These are phyloP conservation scores for Phialophora tarda DNA, from an alignment of 2,329 filamentous ascomycete species.

Conservation along the genomic window DNA sequence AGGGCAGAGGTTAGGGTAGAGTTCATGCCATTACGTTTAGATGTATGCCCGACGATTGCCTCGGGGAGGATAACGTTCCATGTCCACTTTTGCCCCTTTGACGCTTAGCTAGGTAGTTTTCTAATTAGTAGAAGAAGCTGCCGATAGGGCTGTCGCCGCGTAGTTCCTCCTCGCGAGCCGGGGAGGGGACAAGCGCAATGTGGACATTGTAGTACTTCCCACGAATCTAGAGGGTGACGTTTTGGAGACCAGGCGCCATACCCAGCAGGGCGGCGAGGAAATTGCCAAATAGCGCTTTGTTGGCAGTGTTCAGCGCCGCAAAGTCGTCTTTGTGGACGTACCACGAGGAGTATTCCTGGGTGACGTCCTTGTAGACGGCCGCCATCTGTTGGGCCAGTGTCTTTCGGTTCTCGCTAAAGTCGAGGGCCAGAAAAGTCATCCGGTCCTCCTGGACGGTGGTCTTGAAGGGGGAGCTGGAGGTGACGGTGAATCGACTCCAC, in stretches of 20 bases:
- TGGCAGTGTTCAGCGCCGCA: slow-evolving; percentile 37
- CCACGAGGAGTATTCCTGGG: slow-evolving; percentile 45
- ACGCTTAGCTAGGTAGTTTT: slow-evolving; percentile 36
- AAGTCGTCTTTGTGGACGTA: slow-evolving; percentile 46
- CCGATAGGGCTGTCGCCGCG: slow-evolving; percentile 36
- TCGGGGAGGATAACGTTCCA: slow-evolving; percentile 43
- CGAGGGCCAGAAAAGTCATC: background rate
- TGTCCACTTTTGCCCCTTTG: slow-evolving; percentile 39
- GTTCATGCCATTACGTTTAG: slow-evolving; percentile 39
- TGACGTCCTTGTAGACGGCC: slow-evolving; percentile 38
- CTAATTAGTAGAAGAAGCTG: slow-evolving; percentile 36
- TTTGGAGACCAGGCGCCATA: slow-evolving; percentile 39
- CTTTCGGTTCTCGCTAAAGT: background rate
- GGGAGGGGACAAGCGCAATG: slow-evolving; percentile 40
- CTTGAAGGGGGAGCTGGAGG: background rate
- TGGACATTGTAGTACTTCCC: slow-evolving; percentile 42
- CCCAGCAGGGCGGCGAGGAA: slow-evolving; percentile 42
- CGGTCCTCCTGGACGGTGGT: background rate
- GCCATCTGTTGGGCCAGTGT: background rate
- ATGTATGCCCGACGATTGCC: slow-evolving; percentile 37
- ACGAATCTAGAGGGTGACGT: slow-evolving; percentile 40
- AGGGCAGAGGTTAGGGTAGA: slow-evolving; percentile 41
- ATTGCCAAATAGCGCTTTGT: slow-evolving; percentile 44
- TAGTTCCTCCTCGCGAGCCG: slow-evolving; percentile 38
- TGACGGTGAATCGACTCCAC: slow-evolving; percentile 2